Base-by-base conservation (phyloP, 352 stramenopile genomes). In the Pythium brachiatum region DNA sequence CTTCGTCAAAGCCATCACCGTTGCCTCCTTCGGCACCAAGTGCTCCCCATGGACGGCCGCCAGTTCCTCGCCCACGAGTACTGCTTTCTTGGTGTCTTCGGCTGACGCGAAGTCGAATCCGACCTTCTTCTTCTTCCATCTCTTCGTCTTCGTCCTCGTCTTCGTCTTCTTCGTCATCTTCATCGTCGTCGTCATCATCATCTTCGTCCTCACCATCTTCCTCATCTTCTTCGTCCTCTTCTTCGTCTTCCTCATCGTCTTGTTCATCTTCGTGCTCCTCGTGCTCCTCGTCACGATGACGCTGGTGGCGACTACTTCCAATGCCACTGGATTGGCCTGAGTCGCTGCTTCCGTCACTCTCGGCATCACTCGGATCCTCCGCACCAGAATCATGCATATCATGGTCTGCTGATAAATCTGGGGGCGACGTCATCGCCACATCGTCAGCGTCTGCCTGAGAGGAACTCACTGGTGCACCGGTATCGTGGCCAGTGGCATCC, bases 1-100 rank as follows among this genome's bases (percentile, higher is more conserved):
- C 82, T 66, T 94, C 84, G 51, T 94, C 84, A 23, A 88, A 68
- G 9, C 76, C 84, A 68, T 94, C 84, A n/a, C 81, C 44, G 25
- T 34, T 34, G 25, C 23, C 75, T 9, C 89, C 61, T 46, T 92
- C 86, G 2, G 74, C 76, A 29, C 92, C 84, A 5, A 93, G 57
- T n/a, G 83, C 79, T 27, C 82, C 81, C 83, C 83, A 93, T 7
- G 84, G 60, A 21, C 79, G 82, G 20, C 23, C 31, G 13, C 54
- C 54, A 60, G 67, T 82, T 31, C 70, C 53, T 44, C 78, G 72
- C 27, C 76, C 11, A 1, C 54, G 55, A 23, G 27, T 48, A 20
- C 39, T 55, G 4, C 31, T 25, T 29, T 65, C 63, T 53, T 54
- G 50, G 21, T 62, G 50, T 16, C 63, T 52, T 36, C 63, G 63